phyloP scores from a whole-genome alignment of 2,329 filamentous ascomycete genomes.

The Botrytis deweyae region DNA sequence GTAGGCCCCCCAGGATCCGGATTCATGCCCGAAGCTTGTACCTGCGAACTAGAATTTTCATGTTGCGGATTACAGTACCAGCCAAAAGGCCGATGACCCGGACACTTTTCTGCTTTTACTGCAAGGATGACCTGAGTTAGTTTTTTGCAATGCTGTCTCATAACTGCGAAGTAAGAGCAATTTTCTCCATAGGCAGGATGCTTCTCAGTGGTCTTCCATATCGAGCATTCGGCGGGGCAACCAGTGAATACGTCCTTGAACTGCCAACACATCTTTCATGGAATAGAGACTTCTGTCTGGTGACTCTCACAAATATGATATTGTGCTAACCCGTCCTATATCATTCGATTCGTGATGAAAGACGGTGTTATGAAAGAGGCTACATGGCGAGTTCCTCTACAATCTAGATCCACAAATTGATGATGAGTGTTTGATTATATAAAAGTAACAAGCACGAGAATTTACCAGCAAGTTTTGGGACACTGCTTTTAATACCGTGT shows the following conservation, averaged over 20 bases:
- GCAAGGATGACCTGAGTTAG: background rate
- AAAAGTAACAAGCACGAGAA: background rate
- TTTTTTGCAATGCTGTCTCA: background rate
- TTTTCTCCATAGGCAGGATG: background rate
- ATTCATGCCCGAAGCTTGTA: background rate
- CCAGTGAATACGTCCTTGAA: background rate
- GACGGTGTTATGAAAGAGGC: background rate
- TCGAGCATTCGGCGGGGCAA: background rate
- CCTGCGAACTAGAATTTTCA: background rate
- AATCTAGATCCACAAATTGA: background rate
- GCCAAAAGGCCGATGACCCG: background rate
- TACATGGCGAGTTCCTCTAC: background rate
- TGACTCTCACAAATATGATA: background rate
- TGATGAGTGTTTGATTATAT: background rate
- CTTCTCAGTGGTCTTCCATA: background rate
- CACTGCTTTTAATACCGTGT: background rate
- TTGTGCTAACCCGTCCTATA: background rate
- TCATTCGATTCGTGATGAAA: background rate
- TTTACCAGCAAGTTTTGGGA: background rate
- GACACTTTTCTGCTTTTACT: background rate
- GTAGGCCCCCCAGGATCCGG: background rate
- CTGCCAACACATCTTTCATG: background rate
- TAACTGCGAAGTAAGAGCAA: background rate
- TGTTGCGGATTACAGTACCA: too few relatives aligned
- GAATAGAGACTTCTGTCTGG: background rate